Conservation (phyloP, 2,329 filamentous ascomycete genomes). For the Apiospora pterosperma region DNA sequence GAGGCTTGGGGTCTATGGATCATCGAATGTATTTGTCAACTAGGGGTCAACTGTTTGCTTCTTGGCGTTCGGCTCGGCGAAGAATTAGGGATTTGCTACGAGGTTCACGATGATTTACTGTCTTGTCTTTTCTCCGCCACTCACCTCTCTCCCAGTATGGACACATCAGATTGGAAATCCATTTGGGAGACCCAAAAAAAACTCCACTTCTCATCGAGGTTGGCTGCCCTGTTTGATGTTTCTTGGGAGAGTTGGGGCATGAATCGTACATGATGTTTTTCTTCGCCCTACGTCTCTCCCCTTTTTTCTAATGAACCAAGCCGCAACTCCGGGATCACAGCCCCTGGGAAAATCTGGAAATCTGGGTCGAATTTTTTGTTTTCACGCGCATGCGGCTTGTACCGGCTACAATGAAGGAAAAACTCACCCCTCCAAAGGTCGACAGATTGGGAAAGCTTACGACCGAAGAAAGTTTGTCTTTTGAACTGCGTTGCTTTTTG, state of each 20-base stretch:
- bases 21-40: conserved; percentile 12
- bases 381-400: conserved; percentile 6
- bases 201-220: conserved; percentile 50
- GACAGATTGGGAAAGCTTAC: conserved; percentile 1
- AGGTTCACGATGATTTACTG: conserved; percentile 22
- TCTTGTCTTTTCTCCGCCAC: conserved; percentile 28
- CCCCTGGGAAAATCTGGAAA: conserved; percentile 10
- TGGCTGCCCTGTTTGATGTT: conserved; percentile 42
- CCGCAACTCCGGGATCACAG: conserved; percentile 21
- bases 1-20: conserved; percentile 15
- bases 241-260: conserved; percentile 31
- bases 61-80: conserved; percentile 11
- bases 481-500: conserved; percentile 22
- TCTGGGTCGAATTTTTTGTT: background rate
- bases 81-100: conserved; percentile 11
- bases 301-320: conserved; percentile 22
- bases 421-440: conserved; percentile 1
- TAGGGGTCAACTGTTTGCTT: conserved; percentile 11
- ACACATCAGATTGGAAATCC: conserved; percentile 50
- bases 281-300: conserved; percentile 17
- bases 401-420: conserved; percentile 4
- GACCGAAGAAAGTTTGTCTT: conserved; percentile 21
- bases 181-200: conserved; percentile 39
- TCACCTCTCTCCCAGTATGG: conserved; percentile 21
- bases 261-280: conserved; percentile 20